phyloP scores from a whole-genome alignment of 148 eudicot species.

The Simmondsia chinensis region DNA sequence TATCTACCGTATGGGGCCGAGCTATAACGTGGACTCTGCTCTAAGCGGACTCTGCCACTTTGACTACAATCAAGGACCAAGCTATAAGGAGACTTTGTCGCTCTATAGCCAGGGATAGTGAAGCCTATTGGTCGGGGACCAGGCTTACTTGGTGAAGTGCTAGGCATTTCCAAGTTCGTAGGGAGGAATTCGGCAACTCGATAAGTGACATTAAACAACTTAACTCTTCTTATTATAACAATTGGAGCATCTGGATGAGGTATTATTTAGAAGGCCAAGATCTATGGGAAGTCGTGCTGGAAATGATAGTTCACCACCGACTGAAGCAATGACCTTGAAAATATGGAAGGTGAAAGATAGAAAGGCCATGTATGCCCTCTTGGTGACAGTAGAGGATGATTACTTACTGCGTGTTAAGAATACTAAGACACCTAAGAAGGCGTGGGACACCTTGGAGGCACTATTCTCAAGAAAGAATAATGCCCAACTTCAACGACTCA shows the following conservation, averaged over 20 bases:
- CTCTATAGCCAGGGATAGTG: neutral
- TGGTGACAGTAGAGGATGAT: neutral
- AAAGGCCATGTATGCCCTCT: constrained; percentile 1
- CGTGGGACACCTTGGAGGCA: too few relatives aligned
- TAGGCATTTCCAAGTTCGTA: neutral
- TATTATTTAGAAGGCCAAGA: constrained; percentile 1
- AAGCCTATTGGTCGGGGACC: neutral
- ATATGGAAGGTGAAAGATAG: constrained; percentile 2
- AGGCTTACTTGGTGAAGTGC: too few relatives aligned
- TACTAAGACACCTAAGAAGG: neutral
- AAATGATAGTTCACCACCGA: neutral
- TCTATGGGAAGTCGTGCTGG: constrained; percentile 5
- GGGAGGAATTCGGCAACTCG: neutral
- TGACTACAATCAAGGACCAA: too few relatives aligned
- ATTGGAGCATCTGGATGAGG: neutral
- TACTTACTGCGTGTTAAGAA: constrained; percentile 1
- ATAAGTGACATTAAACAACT: neutral
- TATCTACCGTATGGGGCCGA: too few relatives aligned
- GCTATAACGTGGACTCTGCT: too few relatives aligned
- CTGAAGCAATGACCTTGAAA: neutral
- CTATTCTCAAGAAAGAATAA: too few relatives aligned
- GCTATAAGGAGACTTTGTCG: too few relatives aligned
- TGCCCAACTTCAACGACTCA: neutral
- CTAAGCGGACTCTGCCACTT: too few relatives aligned
- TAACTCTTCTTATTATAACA: constrained; percentile 2